Evolutionary conservation across 2,329 filamentous ascomycete species (phyloP), one percentile per base, ranked within the genome.

Genomic region (Xylaria multiplex): DNA sequence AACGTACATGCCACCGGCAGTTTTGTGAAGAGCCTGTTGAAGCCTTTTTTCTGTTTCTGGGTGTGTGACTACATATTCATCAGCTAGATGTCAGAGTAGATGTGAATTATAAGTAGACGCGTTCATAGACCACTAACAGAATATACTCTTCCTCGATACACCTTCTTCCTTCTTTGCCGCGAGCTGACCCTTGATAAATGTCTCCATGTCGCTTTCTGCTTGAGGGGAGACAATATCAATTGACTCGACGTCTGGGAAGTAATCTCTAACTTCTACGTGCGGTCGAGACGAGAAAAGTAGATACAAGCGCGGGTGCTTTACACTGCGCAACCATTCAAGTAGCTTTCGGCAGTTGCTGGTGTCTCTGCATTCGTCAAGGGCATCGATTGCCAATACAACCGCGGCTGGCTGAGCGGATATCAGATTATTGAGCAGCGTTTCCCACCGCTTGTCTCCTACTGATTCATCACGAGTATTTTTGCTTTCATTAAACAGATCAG

Each of bases 351-450:
- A 57, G 5, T 57, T 3, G 22, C 22, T 27, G 1, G 9, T 35
- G 32, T 9, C 9, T 35, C 9, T 3, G 42, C 54, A 57, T 57
- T 57, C 54, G 42, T 57, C 54, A 3, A 57, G 54, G 11, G 54
- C 54, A 24, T 57, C 54, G 48, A 57, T 35, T 24, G 22, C 14
- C 22, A 58, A 48, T 35, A 58, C n/a, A 11, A 58, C 14, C 8
- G 14, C 48, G 43, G 8, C 3, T 16, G 48, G 35, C 24, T 27
- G 48, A n/a, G 24, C 35, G 14, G 24, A 8, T 4, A 58, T 11
- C n/a, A 58, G 35, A 13, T 32, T 8, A 37, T 58, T 30, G 30
- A 58, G 55, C 7, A 58, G 55, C n/a, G 42, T 42, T 27, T 48
- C 43, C 55, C 42, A 58, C 9, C 42, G 48, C 19, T 24, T 46